phyloP scores from a whole-genome alignment of 1,139 yeast species.

The Yamadazyma diddensiae region DNA sequence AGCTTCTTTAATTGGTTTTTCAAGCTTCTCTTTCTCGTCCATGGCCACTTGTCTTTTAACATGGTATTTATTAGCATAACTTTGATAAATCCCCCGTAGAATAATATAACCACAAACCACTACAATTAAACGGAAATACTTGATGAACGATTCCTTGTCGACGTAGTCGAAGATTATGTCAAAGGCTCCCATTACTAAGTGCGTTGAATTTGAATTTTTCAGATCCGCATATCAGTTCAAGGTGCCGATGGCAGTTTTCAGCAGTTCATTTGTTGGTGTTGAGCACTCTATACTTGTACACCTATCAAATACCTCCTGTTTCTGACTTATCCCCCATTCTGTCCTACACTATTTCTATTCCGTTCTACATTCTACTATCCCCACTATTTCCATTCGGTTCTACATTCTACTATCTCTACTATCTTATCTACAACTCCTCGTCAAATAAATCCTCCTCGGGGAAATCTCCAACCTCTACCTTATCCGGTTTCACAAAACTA shows the following conservation, averaged over 20 bases:
- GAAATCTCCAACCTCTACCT: conserved; percentile 52
- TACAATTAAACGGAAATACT: conserved; percentile 38
- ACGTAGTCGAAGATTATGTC: conserved; percentile 37
- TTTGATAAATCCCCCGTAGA: conserved; percentile 35
- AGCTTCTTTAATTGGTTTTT: conserved; percentile 32
- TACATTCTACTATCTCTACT: too few species aligned
- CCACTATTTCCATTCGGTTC: too few species aligned
- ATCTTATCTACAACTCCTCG: too few species aligned
- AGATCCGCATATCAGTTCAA: too few species aligned
- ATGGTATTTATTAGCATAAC: conserved; percentile 50
- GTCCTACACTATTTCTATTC: too few species aligned
- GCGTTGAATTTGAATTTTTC: conserved; percentile 5
- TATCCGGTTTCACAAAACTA: conserved; percentile 48
- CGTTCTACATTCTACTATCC: too few species aligned
- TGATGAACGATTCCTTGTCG: conserved; percentile 31
- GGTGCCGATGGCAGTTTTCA: too few species aligned
- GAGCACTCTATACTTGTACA: too few species aligned
- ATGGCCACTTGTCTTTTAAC: conserved; percentile 46
- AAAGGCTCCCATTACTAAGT: conserved; percentile 15
- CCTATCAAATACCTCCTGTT: too few species aligned
- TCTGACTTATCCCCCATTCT: too few species aligned
- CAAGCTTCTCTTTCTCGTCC: conserved; percentile 44
- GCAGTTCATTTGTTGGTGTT: too few species aligned
- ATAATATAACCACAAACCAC: conserved; percentile 36
- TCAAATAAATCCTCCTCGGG: conserved; percentile 45